phyloP scores from a whole-genome alignment of 1,139 yeast genomes.

The Suhomyces coccinellae region DNA sequence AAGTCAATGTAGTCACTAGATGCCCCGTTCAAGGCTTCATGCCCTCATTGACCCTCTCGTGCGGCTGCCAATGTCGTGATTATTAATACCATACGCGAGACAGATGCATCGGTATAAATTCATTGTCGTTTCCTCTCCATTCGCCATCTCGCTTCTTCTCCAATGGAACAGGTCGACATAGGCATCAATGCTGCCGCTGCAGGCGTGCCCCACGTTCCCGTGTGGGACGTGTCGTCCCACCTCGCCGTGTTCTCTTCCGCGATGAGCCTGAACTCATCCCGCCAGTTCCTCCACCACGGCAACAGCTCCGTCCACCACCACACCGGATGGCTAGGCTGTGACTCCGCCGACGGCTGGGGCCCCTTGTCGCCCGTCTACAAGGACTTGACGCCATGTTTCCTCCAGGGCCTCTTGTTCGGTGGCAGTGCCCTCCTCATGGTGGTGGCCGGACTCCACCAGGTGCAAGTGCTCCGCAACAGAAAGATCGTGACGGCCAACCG shows the following conservation, averaged over 20 bases:
- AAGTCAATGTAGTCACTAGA: no score
- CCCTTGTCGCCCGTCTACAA: constrained; percentile 59
- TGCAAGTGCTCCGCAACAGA: constrained; percentile 35
- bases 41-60: no score
- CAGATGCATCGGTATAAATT: not conserved
- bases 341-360: constrained; percentile 65
- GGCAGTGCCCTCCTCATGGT: constrained; percentile 54
- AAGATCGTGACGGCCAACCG: constrained; percentile 35
- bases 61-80: no score
- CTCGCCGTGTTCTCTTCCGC: constrained; percentile 8
- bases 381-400: constrained; percentile 81
- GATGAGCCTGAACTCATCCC: not conserved
- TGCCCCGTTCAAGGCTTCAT: no score
- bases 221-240: constrained; percentile 12
- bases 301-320: not conserved
- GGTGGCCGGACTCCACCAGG: constrained; percentile 50
- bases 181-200: constrained; percentile 8
- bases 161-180: constrained; percentile 10
- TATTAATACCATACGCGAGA: no score
- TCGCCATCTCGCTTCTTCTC: constrained; percentile 1
- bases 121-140: not conserved
- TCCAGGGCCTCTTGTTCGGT: constrained; percentile 66
- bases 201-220: constrained; percentile 1
- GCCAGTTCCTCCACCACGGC: not conserved
- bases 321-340: constrained; percentile 14